Evolutionary conservation across 1,284 basidiomycete species (phyloP), one percentile per base, ranked within the genome.

Genomic region (Marasmius fiardii): DNA sequence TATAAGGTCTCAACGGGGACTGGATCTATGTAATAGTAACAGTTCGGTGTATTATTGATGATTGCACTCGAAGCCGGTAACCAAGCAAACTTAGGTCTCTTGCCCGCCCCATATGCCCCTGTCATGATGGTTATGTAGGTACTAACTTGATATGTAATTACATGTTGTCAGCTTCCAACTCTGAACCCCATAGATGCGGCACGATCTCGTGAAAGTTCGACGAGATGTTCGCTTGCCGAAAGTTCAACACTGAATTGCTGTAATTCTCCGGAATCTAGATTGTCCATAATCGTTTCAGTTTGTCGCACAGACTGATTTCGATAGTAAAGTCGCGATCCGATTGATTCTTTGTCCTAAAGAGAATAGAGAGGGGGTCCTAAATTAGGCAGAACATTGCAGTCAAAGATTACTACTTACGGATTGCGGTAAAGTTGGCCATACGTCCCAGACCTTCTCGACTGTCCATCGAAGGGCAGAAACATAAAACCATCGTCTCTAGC

Each of bases 231-330:
- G 24, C 47, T 31, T 26, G 24, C 47, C 28, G 28, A 31, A 31
- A 49, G 28, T 18, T 31, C n/a, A 26, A 49, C 47, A 31, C 47
- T 33, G n/a, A 49, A 49, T n/a, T 49, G 47, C 47, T 49, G 23
- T 26, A 49, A 33, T 31, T 18, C 47, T 8, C 26, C 47, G 6
- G 23, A 31, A 33, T 49, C 47, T 11, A 49, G 47, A n/a, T 18
- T 49, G 4, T 33, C 26, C 47, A 33, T 31, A 18, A 49, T 33
- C n/a, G 16, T 49, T 16, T 31, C 26, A 4, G 47, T 16, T 28
- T 33, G n/a, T 33, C 31, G 26, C n/a, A 7, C 26, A 18, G n/a
- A 31, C 31, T 49, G 47, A 33, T 31, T 49, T 18, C 47, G 47
- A 31, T 18, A 4, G 26, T 16, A 31, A n/a, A 49, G 47, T n/a